Evolutionary conservation across 176 grass and related monocot species (phyloP).

Genomic region (Hordeum marinum): DNA sequence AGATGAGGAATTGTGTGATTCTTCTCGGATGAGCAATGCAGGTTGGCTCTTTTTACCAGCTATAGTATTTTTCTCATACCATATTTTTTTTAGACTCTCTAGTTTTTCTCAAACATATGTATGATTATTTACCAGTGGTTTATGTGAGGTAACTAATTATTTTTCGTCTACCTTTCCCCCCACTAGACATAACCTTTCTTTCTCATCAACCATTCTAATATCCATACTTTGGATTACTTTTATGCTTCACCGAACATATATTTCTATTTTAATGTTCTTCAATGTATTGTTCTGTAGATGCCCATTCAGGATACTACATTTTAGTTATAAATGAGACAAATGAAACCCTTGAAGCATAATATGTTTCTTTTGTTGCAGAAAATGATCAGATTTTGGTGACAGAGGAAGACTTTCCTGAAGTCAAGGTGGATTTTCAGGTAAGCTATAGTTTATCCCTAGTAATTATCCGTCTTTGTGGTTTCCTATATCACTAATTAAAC

Average conservation of each 20-base stretch:
- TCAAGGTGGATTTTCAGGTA: constrained; percentile 92
- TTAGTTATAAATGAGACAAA: constrained; percentile 1
- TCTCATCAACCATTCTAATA: not conserved
- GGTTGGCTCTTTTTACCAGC: constrained; percentile 31
- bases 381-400: constrained; percentile 33
- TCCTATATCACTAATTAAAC: constrained; percentile 37
- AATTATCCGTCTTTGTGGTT: constrained; percentile 2
- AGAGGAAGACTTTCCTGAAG: constrained; percentile 90
- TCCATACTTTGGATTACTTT: constrained; percentile 1
- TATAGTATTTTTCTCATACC: not conserved
- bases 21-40: constrained; percentile 39
- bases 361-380: constrained; percentile 39
- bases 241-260: not conserved
- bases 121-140: constrained; percentile 5
- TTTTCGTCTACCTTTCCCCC: not conserved
- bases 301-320: not conserved
- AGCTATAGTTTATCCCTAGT: constrained; percentile 21
- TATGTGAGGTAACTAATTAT: not conserved
- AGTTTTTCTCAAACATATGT: not conserved
- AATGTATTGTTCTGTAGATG: constrained; percentile 7
- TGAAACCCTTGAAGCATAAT: not conserved
- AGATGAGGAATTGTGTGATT: constrained; percentile 28
- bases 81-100: not conserved
- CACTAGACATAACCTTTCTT: not conserved
- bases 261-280: constrained; percentile 9